A percentile compares a stretch with the other conserved stretches of the same genome.
phyloP scores from a whole-genome alignment of 2,329 filamentous ascomycete species.

The Fusarium sp. region DNA sequence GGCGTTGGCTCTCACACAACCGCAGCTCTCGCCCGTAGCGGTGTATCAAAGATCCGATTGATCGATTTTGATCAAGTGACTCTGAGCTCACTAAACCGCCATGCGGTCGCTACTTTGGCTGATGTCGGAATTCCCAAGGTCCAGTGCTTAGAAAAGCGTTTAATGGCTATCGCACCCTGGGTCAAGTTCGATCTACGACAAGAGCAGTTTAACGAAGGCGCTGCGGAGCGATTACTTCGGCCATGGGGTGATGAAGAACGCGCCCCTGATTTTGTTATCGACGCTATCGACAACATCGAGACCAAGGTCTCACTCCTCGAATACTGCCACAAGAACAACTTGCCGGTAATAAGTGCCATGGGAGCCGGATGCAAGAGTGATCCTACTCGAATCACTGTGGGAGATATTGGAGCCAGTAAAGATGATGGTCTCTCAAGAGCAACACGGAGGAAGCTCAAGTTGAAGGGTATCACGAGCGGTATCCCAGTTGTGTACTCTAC shows the following conservation, averaged over 20 bases:
- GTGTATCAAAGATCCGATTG: constrained; percentile 87
- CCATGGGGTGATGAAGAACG: constrained; percentile 72
- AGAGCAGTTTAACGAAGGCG: constrained; percentile 81
- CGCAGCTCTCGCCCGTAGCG: constrained; percentile 87
- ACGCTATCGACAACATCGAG: constrained; percentile 98
- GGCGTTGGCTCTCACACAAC: constrained; percentile 95
- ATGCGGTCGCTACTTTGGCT: constrained; percentile 91
- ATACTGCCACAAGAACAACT: constrained; percentile 82
- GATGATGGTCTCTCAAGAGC: constrained; percentile 91
- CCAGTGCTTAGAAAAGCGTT: constrained; percentile 79
- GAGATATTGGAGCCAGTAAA: constrained; percentile 88
- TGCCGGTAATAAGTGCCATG: constrained; percentile 94
- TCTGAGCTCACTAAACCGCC: constrained; percentile 92
- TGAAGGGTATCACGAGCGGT: constrained; percentile 82
- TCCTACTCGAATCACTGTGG: constrained; percentile 85
- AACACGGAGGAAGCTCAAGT: constrained; percentile 83
- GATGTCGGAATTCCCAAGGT: constrained; percentile 97
- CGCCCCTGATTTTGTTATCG: constrained; percentile 88
- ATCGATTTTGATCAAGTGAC: constrained; percentile 99
- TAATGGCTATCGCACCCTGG: constrained; percentile 93
- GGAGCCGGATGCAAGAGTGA: constrained; percentile 94
- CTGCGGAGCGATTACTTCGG: constrained; percentile 75
- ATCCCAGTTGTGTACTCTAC: constrained; percentile 94
- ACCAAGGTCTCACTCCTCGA: constrained; percentile 92
- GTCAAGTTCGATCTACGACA: constrained; percentile 87